Base-by-base conservation (phyloP, 2,329 filamentous ascomycete genomes). In the Trichoderma sp. region DNA sequence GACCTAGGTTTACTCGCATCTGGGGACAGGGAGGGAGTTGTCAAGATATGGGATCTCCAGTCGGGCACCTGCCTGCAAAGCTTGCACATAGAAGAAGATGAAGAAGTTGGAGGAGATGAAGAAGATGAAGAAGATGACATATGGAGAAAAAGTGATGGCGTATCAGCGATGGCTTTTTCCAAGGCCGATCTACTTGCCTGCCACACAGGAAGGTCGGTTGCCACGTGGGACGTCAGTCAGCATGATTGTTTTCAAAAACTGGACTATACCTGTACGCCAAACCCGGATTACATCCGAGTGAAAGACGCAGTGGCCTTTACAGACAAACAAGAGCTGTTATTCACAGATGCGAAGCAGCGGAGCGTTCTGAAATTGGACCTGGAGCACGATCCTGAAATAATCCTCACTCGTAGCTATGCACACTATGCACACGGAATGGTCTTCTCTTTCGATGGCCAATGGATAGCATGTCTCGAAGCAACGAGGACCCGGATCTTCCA, bases 1-100 rank as follows among this genome's bases (percentile, higher is more conserved):
- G 1, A 28, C 4, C 14, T 14, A 10, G 52, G 52, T 7, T 4
- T 56, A 2, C 12, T 56, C 15, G 52, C 52, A 43, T 56, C 34
- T 0, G 34, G 6, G 17, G 21, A n/a, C 28, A 0, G 1, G 0
- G 1, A 2, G 5, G 9, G 9, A 24, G 19, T 10, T 12, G 5
- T 56, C 21, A 43, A 26, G 1, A 4, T 56, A 43, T 56, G 52
- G 52, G 34, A 56, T n/a, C 21, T 21, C 12, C 2, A 3, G 12
- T 14, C 34, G 6, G 52, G 52, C 15, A 12, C 14, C 5, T 56
- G 52, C 21, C 21, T 56, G 15, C 21, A 43, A 1, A 43, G 21
- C 2, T 7, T 43, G 1, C 15, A 5, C 9, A 12, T 34, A 2
- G 1, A 1, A 34, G 2, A 43, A 1, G 15, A 24, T 10, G 14